Conservation (phyloP, 257 asterid species). For the Henckelia pumila region DNA sequence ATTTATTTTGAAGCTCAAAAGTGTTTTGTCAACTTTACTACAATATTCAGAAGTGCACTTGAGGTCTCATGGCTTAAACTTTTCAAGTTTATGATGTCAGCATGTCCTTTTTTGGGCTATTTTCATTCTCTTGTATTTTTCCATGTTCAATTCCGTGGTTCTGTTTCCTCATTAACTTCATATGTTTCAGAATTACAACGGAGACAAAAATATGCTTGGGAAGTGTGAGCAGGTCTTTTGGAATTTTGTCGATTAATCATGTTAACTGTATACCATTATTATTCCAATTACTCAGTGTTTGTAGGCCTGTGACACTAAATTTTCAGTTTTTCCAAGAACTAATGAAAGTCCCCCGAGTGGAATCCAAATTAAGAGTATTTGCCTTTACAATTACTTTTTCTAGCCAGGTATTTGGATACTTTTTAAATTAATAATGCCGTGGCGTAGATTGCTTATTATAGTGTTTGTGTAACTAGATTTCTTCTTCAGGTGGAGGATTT, state of each 20-base stretch:
- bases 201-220: constrained; percentile 92
- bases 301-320: constrained; percentile 22
- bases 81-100: constrained; percentile 4
- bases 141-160: constrained; percentile 19
- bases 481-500: constrained; percentile 78
- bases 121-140: constrained; percentile 17
- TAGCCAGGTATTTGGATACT: constrained; percentile 62
- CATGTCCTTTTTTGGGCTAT: not conserved
- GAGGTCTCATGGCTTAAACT: not conserved
- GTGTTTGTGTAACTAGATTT: constrained; percentile 26
- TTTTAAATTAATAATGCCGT: constrained; percentile 12
- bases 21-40: no score
- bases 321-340: constrained; percentile 92
- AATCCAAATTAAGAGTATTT: constrained; percentile 94
- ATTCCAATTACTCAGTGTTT: constrained; percentile 28
- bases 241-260: constrained; percentile 22
- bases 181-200: constrained; percentile 76
- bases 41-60: not conserved
- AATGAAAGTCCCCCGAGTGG: constrained; percentile 98
- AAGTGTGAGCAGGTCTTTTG: constrained; percentile 89
- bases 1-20: no score
- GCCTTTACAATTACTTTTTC: constrained; percentile 83
- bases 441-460: constrained; percentile 18
- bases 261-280: constrained; percentile 19
- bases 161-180: constrained; percentile 22